Conservation (phyloP, 768 basidiomycete genomes). For the Hygrophoropsis aurantiaca region DNA sequence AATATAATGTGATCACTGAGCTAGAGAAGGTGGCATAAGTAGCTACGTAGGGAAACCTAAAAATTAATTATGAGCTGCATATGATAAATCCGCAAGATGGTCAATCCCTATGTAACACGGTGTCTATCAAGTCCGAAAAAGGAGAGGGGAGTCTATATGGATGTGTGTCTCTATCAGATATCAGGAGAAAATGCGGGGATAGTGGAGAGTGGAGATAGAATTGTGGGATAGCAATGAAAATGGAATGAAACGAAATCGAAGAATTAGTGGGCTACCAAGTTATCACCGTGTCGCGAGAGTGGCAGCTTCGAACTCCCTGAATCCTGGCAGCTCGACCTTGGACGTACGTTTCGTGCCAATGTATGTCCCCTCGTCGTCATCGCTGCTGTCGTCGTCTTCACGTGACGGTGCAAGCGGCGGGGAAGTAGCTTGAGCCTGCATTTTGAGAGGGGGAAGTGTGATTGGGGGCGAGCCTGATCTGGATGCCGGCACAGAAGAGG, state of each 20-base stretch:
- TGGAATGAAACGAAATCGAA: not conserved
- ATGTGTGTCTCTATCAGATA: conserved; percentile 1
- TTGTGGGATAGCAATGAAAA: not conserved
- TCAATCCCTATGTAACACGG: conserved; percentile 27
- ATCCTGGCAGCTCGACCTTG: conserved; percentile 58
- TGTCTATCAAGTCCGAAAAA: conserved; percentile 19
- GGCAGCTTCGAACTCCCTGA: conserved; percentile 65
- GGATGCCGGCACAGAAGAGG: conserved; percentile 48
- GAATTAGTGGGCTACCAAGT: not conserved
- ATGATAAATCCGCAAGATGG: conserved; percentile 36
- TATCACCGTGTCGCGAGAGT: conserved; percentile 16
- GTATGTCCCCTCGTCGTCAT: conserved; percentile 21
- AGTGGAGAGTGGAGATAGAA: not conserved
- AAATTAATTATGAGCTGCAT: conserved; percentile 29
- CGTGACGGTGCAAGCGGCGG: conserved; percentile 8
- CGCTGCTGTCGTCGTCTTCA: conserved; percentile 13
- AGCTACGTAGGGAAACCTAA: conserved; percentile 8
- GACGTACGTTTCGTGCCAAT: conserved; percentile 14
- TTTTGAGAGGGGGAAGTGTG: conserved; percentile 65
- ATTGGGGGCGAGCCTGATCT: conserved; percentile 73
- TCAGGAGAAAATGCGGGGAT: not conserved
- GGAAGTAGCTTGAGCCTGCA: conserved; percentile 26
- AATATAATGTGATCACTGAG: not conserved
- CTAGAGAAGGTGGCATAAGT: too few species aligned
- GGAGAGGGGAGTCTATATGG: not conserved